Evolutionary conservation across 2,329 filamentous ascomycete genomes (phyloP), one percentile per base, ranked within the genome.

Genomic region (Pestalotiopsis sp.): DNA sequence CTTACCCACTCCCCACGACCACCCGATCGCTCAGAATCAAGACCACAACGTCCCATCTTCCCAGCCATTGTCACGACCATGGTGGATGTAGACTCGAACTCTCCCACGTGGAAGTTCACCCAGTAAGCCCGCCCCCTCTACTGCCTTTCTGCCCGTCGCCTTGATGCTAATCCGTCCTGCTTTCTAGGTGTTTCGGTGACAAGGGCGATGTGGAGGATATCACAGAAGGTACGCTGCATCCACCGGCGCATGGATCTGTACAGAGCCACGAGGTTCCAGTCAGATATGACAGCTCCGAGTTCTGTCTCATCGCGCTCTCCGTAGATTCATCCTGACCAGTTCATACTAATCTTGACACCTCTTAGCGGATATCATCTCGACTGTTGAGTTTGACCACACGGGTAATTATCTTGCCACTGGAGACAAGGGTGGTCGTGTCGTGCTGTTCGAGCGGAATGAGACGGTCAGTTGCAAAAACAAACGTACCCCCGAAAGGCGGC

Each of bases 121-220:
- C 95, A 98, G 95, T 97, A 93, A 83, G 94, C 67, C 31, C 9
- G 4, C 59, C 14, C 66, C 70, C 67, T 64, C 49, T 61, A n/a
- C 68, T 20, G 25, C 58, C 62, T 68, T 68, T 65, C 67, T 67
- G 69, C 69, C 67, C 66, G 71, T 61, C 27, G 36, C 41, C 12
- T 9, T 60, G 64, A 23, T 52, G 36, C 55, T 64, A 27, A 61
- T 20, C 45, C 20, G 20, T 41, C 14, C 45, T 68, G 36, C 36
- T 49, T 25, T 20, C 45, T 17, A 98, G 95, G 86, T 98, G 96
- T 87, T 99, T 99, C 84, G 96, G 96, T 83, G 96, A 99, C 86
- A 99, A 99, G 85, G 96, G 96, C 76, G 96, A 99, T 85, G 95
- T 99, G 74, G 96, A 98, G 83, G 95, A 98, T 82, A 98, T 98